phyloP scores from a whole-genome alignment of 768 basidiomycete genomes.

The Podaxis sp. region DNA sequence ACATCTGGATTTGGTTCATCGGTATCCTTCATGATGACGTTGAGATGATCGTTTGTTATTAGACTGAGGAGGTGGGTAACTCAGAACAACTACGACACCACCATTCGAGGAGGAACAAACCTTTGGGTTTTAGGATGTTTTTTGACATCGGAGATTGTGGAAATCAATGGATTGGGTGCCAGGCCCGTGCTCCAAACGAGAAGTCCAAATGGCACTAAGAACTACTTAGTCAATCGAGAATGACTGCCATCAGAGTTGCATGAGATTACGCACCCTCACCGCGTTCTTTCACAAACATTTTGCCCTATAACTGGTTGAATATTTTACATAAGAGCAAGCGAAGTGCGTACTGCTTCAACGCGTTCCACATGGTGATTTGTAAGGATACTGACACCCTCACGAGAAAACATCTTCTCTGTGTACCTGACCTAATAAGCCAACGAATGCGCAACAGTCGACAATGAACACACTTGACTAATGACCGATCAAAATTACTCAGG shows the following conservation, averaged over 20 bases:
- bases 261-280: constrained; percentile 53
- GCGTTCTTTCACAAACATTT: constrained; percentile 67
- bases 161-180: constrained; percentile 77
- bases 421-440: constrained; percentile 41
- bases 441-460: background rate
- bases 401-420: constrained; percentile 65
- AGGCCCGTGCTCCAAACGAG: constrained; percentile 90
- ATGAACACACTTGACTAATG: constrained; percentile 51
- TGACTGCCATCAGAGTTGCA: constrained; percentile 4
- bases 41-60: constrained; percentile 57
- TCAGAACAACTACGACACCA: background rate
- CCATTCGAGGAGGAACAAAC: constrained; percentile 27
- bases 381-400: constrained; percentile 73
- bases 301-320: constrained; percentile 41
- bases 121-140: constrained; percentile 63
- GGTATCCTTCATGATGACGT: constrained; percentile 55
- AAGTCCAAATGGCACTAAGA: constrained; percentile 68
- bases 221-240: background rate
- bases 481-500: constrained; percentile 71
- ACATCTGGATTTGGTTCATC: constrained; percentile 60
- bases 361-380: constrained; percentile 74
- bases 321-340: background rate
- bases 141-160: constrained; percentile 53
- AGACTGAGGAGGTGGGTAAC: constrained; percentile 25
- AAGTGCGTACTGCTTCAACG: constrained; percentile 51